Evolutionary conservation across 345 rosid genomes (phyloP), one percentile per base, ranked within the genome.

Genomic region (Triadica sebifera): DNA sequence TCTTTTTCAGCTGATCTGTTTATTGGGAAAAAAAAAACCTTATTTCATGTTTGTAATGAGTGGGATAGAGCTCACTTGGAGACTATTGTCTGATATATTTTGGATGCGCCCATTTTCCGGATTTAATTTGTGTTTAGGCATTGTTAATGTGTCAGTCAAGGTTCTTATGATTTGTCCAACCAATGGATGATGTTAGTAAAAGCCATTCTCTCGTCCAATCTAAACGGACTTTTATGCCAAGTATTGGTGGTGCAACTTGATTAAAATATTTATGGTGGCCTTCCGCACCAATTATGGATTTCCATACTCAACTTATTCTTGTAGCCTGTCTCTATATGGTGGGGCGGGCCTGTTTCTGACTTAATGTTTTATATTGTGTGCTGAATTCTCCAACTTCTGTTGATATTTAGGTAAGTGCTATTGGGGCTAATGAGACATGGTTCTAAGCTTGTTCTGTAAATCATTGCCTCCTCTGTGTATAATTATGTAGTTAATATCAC

Each of bases 151-250:
- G 60, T 37, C 15, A 52, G 65, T 53, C 65, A 22, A 25, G 25
- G 45, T 52, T 70, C 39, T 73, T 17, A 71, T 29, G 71, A 39
- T 46, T 65, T 22, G 52, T 69, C 56, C 12, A 56, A 71, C 60
- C 61, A 20, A 20, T 65, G 59, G 46, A 22, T 70, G 75, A 47
- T 34, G 56, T 19, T 63, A 6, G 38, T 17, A n/a, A 53, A 43
- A 41, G 19, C 68, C 73, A 53, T 57, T 62, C 57, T 63, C 58
- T 56, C 38, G 43, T 70, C 65, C 24, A 41, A 52, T 46, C 19
- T 55, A 55, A 57, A n/a, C 65, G 16, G 75, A 55, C 71, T 47
- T 65, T 56, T 46, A 55, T 43, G 53, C 24, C 19, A 71, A 65
- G 52, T 52, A 65, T 56, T 69, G 51, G 51, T 37, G 51, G 55